A percentile compares a stretch with the other conserved stretches of the same genome.
These are phyloP conservation scores for Cryptosporidium viatorum DNA, from an alignment of 169 alveolate species.

Conservation along the genomic window DNA sequence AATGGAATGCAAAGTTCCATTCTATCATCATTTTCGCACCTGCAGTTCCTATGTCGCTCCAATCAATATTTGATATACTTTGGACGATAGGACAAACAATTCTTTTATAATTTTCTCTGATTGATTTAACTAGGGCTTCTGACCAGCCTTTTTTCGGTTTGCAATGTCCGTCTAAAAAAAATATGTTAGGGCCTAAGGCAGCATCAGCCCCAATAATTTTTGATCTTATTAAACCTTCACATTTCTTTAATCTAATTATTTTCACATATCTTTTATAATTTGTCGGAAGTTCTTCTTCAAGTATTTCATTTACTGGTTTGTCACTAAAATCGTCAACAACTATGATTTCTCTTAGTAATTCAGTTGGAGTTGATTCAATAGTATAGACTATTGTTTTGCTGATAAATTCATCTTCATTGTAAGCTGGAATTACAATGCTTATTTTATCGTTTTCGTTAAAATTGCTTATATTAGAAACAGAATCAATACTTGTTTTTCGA, in stretches of 20 bases:
- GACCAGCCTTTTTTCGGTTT: slow-evolving; percentile 79
- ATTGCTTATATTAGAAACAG: neutral
- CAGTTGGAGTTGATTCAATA: slow-evolving; percentile 74
- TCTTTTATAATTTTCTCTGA: slow-evolving; percentile 79
- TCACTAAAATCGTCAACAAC: slow-evolving; percentile 80
- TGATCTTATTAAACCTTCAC: slow-evolving; percentile 80
- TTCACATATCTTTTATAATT: slow-evolving; percentile 55
- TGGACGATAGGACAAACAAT: slow-evolving; percentile 81
- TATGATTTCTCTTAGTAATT: slow-evolving; percentile 77
- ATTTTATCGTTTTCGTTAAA: slow-evolving; percentile 40
- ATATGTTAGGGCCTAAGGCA: slow-evolving; percentile 78
- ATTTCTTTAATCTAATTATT: slow-evolving; percentile 74
- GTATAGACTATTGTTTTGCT: slow-evolving; percentile 77
- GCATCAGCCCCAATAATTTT: slow-evolving; percentile 79
- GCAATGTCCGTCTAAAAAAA: slow-evolving; percentile 84
- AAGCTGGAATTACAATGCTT: slow-evolving; percentile 79
- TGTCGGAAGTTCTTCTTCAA: slow-evolving; percentile 62
- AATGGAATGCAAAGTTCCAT: slow-evolving; percentile 81
- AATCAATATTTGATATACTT: slow-evolving; percentile 50
- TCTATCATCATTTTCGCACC: slow-evolving; percentile 83
- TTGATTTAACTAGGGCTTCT: slow-evolving; percentile 77
- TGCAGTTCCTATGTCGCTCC: slow-evolving; percentile 78
- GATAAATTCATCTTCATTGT: slow-evolving; percentile 78
- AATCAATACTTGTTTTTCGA: neutral
- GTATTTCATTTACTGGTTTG: slow-evolving; percentile 74